Conservation (phyloP, 768 basidiomycete species). For the Lentinula lateritia region DNA sequence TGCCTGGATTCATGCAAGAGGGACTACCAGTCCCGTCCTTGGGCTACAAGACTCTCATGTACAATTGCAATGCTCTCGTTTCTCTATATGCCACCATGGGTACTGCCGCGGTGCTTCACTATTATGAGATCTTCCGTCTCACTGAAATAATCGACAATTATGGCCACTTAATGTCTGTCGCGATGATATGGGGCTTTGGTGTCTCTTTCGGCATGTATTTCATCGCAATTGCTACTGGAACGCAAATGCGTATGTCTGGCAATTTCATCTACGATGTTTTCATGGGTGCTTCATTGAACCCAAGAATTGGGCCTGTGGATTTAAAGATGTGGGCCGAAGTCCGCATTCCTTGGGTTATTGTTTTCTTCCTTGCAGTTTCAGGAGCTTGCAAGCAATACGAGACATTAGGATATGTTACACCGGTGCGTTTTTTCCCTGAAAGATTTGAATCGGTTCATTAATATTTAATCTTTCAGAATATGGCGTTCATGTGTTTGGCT, state of each 20-base stretch:
- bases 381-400: slow-evolving; percentile 97
- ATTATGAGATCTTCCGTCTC: slow-evolving; percentile 79
- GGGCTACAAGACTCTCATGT: slow-evolving; percentile 86
- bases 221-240: slow-evolving; percentile 68
- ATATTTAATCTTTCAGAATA: slow-evolving; percentile 53
- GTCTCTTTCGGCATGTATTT: slow-evolving; percentile 82
- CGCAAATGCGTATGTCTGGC: slow-evolving; percentile 90
- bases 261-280: slow-evolving; percentile 93
- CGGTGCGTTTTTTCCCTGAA: slow-evolving; percentile 44
- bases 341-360: slow-evolving; percentile 93
- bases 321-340: slow-evolving; percentile 99
- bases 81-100: slow-evolving; percentile 81
- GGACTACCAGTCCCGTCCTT: slow-evolving; percentile 96
- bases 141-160: slow-evolving; percentile 96
- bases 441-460: background rate
- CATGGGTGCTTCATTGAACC: slow-evolving; percentile 95
- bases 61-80: slow-evolving; percentile 92
- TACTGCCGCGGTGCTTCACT: slow-evolving; percentile 72
- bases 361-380: slow-evolving; percentile 89
- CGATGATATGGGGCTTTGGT: slow-evolving; percentile 86
- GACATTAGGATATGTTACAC: slow-evolving; percentile 83
- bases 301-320: slow-evolving; percentile 85
- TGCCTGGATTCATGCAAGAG: slow-evolving; percentile 91
- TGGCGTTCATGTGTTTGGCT: slow-evolving; percentile 94
- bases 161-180: slow-evolving; percentile 91